A percentile compares a stretch with the other conserved stretches of the same genome.
Evolutionary conservation across 2,329 filamentous ascomycete species (phyloP).

Genomic region (Chaetomiaceae sp.): DNA sequence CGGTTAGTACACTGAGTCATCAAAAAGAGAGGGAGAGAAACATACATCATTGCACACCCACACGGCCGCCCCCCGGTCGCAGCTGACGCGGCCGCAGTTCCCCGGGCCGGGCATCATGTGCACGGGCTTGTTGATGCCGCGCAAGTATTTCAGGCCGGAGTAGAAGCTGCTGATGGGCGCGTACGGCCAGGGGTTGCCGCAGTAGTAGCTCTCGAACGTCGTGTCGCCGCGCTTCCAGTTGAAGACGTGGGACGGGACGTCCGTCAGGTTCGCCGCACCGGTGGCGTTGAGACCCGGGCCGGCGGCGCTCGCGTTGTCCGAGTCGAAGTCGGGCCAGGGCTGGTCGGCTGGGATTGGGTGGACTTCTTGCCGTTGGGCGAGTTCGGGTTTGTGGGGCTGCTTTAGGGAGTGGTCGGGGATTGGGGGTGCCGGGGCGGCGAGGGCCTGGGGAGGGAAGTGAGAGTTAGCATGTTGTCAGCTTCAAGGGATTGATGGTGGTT

Average conservation of each 20-base stretch:
- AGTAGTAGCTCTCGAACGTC: background rate
- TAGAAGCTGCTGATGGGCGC: background rate
- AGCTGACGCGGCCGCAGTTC: background rate
- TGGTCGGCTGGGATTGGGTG: too few relatives aligned
- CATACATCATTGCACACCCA: conserved; percentile 6
- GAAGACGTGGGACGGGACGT: background rate
- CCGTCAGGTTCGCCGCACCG: too few relatives aligned
- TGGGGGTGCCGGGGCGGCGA: background rate
- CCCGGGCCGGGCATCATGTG: background rate
- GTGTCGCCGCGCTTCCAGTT: background rate
- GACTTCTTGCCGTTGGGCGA: background rate
- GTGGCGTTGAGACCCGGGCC: too few relatives aligned
- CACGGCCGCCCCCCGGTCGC: background rate
- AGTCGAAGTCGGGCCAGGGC: too few relatives aligned
- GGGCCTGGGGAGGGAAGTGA: background rate
- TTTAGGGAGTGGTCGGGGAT: background rate
- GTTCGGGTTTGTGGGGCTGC: background rate
- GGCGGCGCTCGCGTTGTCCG: too few relatives aligned
- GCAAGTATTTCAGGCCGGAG: background rate
- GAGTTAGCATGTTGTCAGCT: background rate
- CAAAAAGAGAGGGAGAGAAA: background rate
- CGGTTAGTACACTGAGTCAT: background rate
- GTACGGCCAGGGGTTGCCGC: background rate
- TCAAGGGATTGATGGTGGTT: background rate
- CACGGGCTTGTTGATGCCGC: background rate